A percentile compares a stretch with the other conserved stretches of the same genome.
These are phyloP conservation scores for Betula pendula DNA, from an alignment of 306 rosid genomes.

Conservation along the genomic window DNA sequence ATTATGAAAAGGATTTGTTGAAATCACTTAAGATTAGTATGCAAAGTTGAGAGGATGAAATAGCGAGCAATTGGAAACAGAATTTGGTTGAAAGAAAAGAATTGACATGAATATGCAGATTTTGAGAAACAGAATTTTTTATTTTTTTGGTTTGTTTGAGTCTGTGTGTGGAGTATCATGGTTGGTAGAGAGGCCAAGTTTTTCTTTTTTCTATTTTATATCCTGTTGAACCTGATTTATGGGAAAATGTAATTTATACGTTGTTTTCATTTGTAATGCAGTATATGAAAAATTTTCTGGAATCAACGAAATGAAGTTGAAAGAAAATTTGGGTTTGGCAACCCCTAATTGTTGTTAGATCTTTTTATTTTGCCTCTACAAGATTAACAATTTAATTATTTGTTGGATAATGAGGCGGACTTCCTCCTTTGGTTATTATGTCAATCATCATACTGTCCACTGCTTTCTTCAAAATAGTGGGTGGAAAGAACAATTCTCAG, in stretches of 20 bases:
- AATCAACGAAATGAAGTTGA: neutral
- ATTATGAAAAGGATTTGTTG: neutral
- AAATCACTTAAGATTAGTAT: neutral
- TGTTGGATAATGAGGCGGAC: neutral
- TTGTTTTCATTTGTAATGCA: too few species aligned
- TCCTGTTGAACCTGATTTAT: too few species aligned
- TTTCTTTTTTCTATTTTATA: too few species aligned
- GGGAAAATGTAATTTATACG: too few species aligned
- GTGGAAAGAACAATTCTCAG: neutral
- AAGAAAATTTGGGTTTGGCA: neutral
- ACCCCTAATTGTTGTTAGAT: neutral
- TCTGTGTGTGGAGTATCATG: too few species aligned
- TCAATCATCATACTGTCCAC: neutral
- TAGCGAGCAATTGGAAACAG: neutral
- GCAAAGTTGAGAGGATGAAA: neutral
- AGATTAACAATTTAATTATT: neutral
- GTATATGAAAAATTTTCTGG: too few species aligned
- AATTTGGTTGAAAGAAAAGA: conserved; percentile 1
- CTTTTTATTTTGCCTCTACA: neutral
- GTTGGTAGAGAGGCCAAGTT: too few species aligned
- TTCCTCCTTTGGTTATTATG: neutral
- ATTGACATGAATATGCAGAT: neutral
- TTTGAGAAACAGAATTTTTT: neutral
- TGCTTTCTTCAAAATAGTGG: neutral
- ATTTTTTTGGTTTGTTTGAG: too few species aligned